Base-by-base conservation (phyloP, 2,329 filamentous ascomycete species). In the Epichloe festucae region DNA sequence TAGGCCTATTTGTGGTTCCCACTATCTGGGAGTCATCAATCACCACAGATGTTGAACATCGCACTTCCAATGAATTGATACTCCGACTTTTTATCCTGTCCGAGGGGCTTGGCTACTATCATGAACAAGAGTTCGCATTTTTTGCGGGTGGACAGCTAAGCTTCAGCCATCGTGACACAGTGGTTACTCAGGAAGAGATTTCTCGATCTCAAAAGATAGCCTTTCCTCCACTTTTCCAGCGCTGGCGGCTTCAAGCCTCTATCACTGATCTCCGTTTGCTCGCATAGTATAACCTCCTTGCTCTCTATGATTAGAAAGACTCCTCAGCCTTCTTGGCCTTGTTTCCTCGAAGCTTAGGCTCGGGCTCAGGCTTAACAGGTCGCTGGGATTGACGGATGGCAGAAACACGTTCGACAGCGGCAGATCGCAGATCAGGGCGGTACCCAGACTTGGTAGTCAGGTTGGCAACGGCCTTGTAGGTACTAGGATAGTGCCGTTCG, bases 401-500 rank as follows among this genome's bases (percentile, higher is more conserved):
- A 65, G 84, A 89, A 67, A 86, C 89, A 67, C 93, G 88, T 72
- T 89, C 77, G 65, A 97, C 84, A 63, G 91, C 90, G 65, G 77
- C 77, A 65, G 79, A 73, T 62, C 85, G 85, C 72, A 90, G 78
- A 69, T 91, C 87, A 64, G 78, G 65, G 63, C 87, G 87, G 85
- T 97, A 98, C 67, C 84, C 81, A 69, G 79, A 79, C 82, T 89
- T 89, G 71, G 89, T 85, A 63, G 84, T 82, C 70, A 78, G 76
- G 77, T 81, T 85, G 74, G 89, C 89, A 69, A 97, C 82, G 64
- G 79, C 79, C 77, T 86, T 87, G 84, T 90, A 97, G 75, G 86
- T 85, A 81, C 89, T 93, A 59, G 48, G 58, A 53, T 31, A 5
- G 6, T 21, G n/a, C 35, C 7, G 3, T 31, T 27, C n/a, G 36